Conservation (phyloP, 2,329 filamentous ascomycete genomes). For the Spiromastix sp. region DNA sequence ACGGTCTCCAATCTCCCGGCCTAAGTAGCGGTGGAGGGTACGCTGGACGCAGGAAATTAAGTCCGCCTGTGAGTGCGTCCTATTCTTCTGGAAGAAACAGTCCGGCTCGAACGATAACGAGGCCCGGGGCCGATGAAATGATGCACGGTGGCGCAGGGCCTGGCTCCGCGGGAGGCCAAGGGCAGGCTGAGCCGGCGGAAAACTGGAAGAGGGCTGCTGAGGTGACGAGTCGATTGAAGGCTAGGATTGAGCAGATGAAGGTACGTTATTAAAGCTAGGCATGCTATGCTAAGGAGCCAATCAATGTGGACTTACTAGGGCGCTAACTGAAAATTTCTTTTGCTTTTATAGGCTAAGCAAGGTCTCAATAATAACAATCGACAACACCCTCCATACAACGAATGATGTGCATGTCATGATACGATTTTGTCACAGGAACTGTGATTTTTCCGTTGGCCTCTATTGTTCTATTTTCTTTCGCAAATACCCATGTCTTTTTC, state of each 20-base stretch:
- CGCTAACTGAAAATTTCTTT: conserved; percentile 1
- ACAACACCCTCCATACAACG: conserved; percentile 10
- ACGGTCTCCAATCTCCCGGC: conserved; percentile 28
- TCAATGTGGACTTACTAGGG: no score
- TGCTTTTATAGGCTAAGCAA: conserved; percentile 29
- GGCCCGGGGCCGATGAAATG: no score
- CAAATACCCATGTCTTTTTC: background rate
- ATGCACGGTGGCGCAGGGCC: conserved; percentile 11
- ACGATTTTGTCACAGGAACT: no score
- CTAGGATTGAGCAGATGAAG: conserved; percentile 98
- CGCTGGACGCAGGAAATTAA: conserved; percentile 33
- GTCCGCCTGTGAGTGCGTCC: conserved; percentile 28
- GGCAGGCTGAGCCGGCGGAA: conserved; percentile 54
- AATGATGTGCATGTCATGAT: background rate
- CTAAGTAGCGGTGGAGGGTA: conserved; percentile 21
- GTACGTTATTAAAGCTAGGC: no score
- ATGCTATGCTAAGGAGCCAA: no score
- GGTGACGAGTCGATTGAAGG: conserved; percentile 94
- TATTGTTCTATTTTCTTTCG: background rate
- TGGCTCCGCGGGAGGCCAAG: conserved; percentile 11
- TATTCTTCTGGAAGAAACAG: conserved; percentile 27
- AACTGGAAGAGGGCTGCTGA: conserved; percentile 97
- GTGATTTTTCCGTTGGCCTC: background rate
- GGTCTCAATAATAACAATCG: no score
- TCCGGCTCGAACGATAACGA: conserved; percentile 23